Conservation (phyloP, 768 basidiomycete species). For the Phaffia tasmanica region DNA sequence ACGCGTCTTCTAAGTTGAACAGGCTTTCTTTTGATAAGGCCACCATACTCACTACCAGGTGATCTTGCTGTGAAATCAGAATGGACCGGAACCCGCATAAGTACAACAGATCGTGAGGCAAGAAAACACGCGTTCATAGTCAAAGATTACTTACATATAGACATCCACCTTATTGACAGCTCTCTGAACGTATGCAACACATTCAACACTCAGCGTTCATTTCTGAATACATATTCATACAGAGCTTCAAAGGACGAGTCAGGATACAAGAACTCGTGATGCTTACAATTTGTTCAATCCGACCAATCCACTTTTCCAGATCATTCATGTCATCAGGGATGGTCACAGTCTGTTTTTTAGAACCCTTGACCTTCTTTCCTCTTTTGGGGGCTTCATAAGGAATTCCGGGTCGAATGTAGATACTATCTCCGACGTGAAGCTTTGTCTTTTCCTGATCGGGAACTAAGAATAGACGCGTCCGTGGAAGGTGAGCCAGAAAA, state of each 20-base stretch:
- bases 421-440: slow-evolving; percentile 11
- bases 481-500: neutral
- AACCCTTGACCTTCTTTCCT: slow-evolving; percentile 8
- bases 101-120: neutral
- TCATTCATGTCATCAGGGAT: neutral
- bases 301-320: slow-evolving; percentile 14
- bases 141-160: neutral
- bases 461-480: neutral
- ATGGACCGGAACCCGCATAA: neutral
- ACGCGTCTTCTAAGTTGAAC: no score
- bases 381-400: neutral
- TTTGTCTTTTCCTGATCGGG: slow-evolving; percentile 8
- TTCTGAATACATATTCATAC: neutral
- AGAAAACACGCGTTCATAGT: neutral
- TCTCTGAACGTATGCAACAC: neutral
- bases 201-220: no score
- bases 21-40: no score
- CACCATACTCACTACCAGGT: neutral
- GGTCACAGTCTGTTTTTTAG: no score
- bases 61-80: neutral
- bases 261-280: neutral
- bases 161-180: slow-evolving; percentile 12
- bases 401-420: slow-evolving; percentile 20
- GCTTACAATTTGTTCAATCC: slow-evolving; percentile 1
- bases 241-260: no score